Conservation (phyloP, 1,139 yeast species). For the Pichia sp. region DNA sequence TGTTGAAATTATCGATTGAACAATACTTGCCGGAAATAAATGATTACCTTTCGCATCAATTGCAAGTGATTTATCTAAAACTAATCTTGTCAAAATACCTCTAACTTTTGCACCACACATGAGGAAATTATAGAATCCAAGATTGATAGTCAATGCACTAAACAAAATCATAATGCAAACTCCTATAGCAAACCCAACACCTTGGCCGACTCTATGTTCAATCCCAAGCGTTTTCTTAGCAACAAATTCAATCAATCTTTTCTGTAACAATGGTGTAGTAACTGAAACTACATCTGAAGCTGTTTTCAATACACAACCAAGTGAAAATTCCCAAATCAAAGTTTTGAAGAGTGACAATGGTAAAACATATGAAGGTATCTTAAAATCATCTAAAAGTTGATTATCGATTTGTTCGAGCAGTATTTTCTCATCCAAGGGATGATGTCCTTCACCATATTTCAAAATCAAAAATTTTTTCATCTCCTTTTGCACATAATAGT, state of each 20-base stretch:
- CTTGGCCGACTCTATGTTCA: constrained; percentile 33
- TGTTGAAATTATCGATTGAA: constrained; percentile 67
- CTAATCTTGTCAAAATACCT: constrained; percentile 55
- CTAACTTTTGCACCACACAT: constrained; percentile 63
- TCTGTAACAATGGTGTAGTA: constrained; percentile 39
- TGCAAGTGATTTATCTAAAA: constrained; percentile 55
- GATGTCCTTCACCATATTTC: no score
- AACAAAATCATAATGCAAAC: constrained; percentile 32
- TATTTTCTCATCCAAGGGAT: no score
- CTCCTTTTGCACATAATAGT: constrained; percentile 25
- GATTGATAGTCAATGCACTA: constrained; percentile 30
- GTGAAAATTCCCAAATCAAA: constrained; percentile 30
- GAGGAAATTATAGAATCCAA: constrained; percentile 52
- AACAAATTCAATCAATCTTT: constrained; percentile 43
- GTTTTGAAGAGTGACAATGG: constrained; percentile 29
- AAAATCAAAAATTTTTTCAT: no score
- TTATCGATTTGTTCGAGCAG: no score
- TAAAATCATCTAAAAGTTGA: constrained; percentile 14
- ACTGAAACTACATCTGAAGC: constrained; percentile 32
- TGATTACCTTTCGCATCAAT: constrained; percentile 52
- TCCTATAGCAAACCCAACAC: constrained; percentile 55
- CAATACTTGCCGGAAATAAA: constrained; percentile 53
- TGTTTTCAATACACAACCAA: no score
- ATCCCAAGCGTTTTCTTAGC: constrained; percentile 27
- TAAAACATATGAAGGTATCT: constrained; percentile 11